phyloP scores from a whole-genome alignment of 2,329 filamentous ascomycete species.

The Xylaria sp. region DNA sequence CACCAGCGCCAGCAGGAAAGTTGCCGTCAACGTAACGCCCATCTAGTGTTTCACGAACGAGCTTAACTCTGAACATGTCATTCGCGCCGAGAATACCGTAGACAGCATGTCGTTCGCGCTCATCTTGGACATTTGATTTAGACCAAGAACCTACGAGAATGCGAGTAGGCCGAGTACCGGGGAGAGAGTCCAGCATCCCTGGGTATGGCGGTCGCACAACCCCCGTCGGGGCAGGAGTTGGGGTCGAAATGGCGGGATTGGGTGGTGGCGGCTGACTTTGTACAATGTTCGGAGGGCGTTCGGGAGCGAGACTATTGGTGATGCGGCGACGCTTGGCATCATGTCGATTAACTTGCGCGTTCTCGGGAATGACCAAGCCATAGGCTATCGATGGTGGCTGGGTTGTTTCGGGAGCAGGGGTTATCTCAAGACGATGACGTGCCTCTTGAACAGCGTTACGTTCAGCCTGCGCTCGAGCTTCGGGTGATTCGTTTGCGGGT shows the following conservation, averaged over 20 bases:
- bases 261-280: constrained; percentile 22
- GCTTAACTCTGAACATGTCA: constrained; percentile 73
- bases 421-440: constrained; percentile 55
- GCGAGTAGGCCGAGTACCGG: constrained; percentile 65
- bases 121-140: constrained; percentile 60
- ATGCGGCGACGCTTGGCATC: constrained; percentile 62
- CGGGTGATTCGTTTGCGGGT: constrained; percentile 48
- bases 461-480: constrained; percentile 56
- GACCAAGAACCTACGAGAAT: constrained; percentile 71
- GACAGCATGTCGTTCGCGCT: constrained; percentile 68
- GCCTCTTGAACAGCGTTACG: constrained; percentile 60
- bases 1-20: constrained; percentile 69
- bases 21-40: constrained; percentile 68
- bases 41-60: constrained; percentile 69
- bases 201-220: constrained; percentile 32
- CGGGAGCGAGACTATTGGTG: constrained; percentile 52
- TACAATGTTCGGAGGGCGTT: constrained; percentile 36
- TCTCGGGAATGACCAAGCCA: constrained; percentile 61
- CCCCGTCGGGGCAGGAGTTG: constrained; percentile 9
- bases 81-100: constrained; percentile 71
- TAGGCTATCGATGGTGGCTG: constrained; percentile 62
- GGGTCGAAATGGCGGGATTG: constrained; percentile 1
- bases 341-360: constrained; percentile 51
- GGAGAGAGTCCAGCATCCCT: constrained; percentile 49
- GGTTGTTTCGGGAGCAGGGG: constrained; percentile 58